Base-by-base conservation (phyloP, 116 monocot species). In the Trichopus zeylanicus region DNA sequence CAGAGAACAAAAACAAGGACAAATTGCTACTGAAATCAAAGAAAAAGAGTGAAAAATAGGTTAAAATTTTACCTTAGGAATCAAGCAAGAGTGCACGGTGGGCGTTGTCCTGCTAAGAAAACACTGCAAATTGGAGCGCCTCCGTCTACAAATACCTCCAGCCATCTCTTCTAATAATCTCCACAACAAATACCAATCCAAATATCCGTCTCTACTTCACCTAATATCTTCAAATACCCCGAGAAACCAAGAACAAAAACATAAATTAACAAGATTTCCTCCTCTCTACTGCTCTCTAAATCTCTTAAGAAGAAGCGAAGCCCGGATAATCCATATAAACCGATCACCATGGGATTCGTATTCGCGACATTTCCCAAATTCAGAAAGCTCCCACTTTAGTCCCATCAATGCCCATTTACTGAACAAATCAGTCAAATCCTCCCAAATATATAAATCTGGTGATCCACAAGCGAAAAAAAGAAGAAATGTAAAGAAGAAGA, bases 91-190 rank as follows among this genome's bases (percentile, higher is more conserved):
- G 4, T 62, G 31, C 31, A 85, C 74, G 6, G 65, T 78, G 4
- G 78, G 81, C 1, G 81, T 75, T 7, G 65, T 74, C 23, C 61
- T 48, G 46, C 57, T 31, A 19, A 86, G 75, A 30, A 86, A 86
- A 52, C 57, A 57, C 67, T 72, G 67, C 16, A 86, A 42, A 75
- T 86, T 86, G 20, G 86, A 68, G 26, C 29, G 60, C 51, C 60
- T 60, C 15, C 24, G 37, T 27, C 24, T 26, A 26, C 27, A 38
- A 60, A 11, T 12, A 27, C 15, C 46, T 16, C 26, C 60, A 60
- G 16, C 60, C 39, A 46, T 46, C 19, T 49, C 23, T 49, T 21
- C 49, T 24, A 22, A 20, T 49, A n/a, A 20, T 48, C 24, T 49
- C 19, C 23, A 22, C 22, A 21, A n/a, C 20, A 9, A 22, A 49